These are phyloP conservation scores for Chlorella sp. DNA, from an alignment of 139 green algal species.

Conservation along the genomic window DNA sequence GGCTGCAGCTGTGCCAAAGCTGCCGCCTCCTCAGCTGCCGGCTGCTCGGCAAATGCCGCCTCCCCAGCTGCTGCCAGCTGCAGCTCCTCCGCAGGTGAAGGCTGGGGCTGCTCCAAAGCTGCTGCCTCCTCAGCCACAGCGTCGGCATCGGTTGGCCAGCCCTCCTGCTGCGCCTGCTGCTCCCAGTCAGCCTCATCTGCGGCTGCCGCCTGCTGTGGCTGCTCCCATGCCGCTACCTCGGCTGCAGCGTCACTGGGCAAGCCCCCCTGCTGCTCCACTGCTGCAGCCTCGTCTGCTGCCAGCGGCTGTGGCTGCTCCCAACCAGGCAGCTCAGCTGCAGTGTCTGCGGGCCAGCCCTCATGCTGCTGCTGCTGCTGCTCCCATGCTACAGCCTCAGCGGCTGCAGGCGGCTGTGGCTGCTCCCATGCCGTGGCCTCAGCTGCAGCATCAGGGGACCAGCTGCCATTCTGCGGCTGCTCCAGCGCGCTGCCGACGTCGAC, in stretches of 20 bases:
- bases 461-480: not conserved
- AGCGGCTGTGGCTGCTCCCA: not conserved
- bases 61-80: too few relatives aligned
- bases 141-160: not conserved
- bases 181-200: not conserved
- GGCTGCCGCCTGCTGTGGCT: not conserved
- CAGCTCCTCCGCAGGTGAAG: not conserved
- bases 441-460: not conserved
- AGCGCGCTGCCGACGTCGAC: not conserved
- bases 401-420: not conserved
- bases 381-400: not conserved
- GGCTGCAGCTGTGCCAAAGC: too few relatives aligned
- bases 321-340: not conserved
- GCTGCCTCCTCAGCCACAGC: not conserved
- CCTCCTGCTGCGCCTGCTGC: not conserved
- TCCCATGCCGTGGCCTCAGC: not conserved
- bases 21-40: not conserved
- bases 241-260: not conserved
- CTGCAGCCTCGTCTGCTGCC: not conserved
- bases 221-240: not conserved
- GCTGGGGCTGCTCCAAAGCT: not conserved
- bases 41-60: too few relatives aligned
- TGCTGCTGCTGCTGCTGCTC: not conserved
- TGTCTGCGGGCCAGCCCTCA: not conserved
- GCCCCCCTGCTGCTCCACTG: not conserved